Evolutionary conservation across 2,329 filamentous ascomycete species (phyloP).

Genomic region (Phoma sp.): DNA sequence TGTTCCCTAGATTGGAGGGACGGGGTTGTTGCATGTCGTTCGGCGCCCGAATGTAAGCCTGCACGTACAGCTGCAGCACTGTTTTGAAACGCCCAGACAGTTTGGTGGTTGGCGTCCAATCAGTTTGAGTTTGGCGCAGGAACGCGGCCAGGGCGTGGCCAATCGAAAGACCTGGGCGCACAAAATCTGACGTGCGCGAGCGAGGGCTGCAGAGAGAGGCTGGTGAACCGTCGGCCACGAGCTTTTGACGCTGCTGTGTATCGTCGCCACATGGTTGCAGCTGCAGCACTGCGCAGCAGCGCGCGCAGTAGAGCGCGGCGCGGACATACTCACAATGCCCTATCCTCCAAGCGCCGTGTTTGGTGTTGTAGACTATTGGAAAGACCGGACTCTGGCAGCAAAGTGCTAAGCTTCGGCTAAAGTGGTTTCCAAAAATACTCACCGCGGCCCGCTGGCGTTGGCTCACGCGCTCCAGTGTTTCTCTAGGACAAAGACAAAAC

Average conservation of each 20-base stretch:
- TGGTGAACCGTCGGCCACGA: conserved; percentile 12
- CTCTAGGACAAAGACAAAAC: conserved; percentile 16
- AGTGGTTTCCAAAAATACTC: conserved; percentile 30
- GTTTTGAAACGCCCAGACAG: conserved; percentile 35
- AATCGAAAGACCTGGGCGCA: conserved; percentile 19
- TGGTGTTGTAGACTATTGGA: conserved; percentile 6
- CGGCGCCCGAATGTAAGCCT: conserved; percentile 22
- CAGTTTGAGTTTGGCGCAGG: conserved; percentile 16
- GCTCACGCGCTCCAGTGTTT: conserved; percentile 14
- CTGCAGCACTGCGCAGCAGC: not conserved
- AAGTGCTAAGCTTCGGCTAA: conserved; percentile 27
- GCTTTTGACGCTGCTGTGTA: conserved; percentile 7
- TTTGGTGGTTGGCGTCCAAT: conserved; percentile 28
- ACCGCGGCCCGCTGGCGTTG: conserved; percentile 15
- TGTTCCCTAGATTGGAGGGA: conserved; percentile 17
- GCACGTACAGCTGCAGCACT: conserved; percentile 7
- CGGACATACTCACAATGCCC: not conserved
- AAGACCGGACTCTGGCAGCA: conserved; percentile 8
- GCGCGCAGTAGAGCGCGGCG: not conserved
- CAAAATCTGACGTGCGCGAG: conserved; percentile 14
- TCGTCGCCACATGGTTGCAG: conserved; percentile 16
- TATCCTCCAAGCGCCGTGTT: conserved; percentile 7
- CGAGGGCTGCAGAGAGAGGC: conserved; percentile 10
- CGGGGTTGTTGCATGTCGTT: conserved; percentile 16
- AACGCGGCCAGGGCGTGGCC: conserved; percentile 13